phyloP scores from a whole-genome alignment of 768 basidiomycete genomes.

The Leccinum pellstonianum region DNA sequence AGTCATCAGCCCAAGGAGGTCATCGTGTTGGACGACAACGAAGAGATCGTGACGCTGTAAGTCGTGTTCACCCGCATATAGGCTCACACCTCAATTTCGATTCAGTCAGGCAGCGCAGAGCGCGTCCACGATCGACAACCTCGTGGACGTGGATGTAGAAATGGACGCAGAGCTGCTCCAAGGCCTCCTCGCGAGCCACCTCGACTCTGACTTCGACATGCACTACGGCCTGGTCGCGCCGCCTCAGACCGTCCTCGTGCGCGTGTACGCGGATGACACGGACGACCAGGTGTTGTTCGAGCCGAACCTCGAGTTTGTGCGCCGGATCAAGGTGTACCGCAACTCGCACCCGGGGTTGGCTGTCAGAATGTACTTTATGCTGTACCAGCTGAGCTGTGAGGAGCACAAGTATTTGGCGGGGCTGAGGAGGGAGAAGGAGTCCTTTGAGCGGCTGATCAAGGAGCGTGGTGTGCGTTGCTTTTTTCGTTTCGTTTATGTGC shows the following conservation, averaged over 20 bases:
- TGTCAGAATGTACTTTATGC: conserved; percentile 91
- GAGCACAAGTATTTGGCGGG: conserved; percentile 94
- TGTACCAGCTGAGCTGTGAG: conserved; percentile 91
- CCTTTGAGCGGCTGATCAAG: conserved; percentile 89
- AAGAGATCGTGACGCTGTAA: conserved; percentile 59
- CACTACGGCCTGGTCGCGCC: conserved; percentile 78
- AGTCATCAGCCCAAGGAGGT: conserved; percentile 13
- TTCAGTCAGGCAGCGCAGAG: conserved; percentile 23
- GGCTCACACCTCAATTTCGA: neutral
- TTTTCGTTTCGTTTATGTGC: neutral
- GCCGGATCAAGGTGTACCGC: conserved; percentile 91
- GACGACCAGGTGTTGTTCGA: conserved; percentile 94
- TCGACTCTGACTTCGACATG: conserved; percentile 64
- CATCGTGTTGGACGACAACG: conserved; percentile 21
- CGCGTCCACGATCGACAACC: conserved; percentile 10
- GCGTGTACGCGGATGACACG: conserved; percentile 87
- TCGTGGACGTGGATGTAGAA: conserved; percentile 4
- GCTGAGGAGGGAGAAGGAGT: conserved; percentile 87
- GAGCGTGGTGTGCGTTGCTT: conserved; percentile 77
- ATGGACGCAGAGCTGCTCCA: conserved; percentile 25
- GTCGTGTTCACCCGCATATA: conserved; percentile 21
- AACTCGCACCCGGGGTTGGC: conserved; percentile 72
- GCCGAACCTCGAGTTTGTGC: conserved; percentile 88
- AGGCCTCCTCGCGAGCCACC: conserved; percentile 30
- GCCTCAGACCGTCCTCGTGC: conserved; percentile 79